phyloP scores from a whole-genome alignment of 305 asterid genomes.

The Stenogyne calaminthoides region DNA sequence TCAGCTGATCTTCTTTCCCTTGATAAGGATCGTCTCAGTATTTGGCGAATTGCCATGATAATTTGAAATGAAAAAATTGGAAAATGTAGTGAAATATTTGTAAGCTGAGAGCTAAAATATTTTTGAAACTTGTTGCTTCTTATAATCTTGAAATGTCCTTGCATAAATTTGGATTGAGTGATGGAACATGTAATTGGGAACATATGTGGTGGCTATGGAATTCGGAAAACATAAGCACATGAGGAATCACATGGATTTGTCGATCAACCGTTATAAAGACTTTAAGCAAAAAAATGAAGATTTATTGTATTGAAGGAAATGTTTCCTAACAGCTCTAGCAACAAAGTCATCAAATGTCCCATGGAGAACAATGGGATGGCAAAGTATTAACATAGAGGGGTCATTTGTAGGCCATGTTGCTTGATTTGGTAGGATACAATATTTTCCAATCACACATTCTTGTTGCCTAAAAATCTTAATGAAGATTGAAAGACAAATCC shows the following conservation, averaged over 20 bases:
- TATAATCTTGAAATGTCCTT: not conserved
- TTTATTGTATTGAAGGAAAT: not conserved
- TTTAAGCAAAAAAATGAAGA: not conserved
- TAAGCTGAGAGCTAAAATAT: not conserved
- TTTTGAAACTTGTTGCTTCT: not conserved
- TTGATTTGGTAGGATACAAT: not conserved
- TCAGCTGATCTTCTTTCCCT: not conserved
- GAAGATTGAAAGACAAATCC: not conserved
- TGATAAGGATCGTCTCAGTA: slow-evolving; percentile 27
- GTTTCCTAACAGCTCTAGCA: slow-evolving; percentile 10
- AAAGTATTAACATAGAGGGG: not conserved
- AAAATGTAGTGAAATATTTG: not conserved
- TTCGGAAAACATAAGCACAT: not conserved
- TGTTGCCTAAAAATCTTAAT: not conserved
- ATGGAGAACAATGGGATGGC: too few species aligned
- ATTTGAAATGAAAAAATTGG: too few species aligned
- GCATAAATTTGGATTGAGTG: not conserved
- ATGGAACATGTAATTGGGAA: not conserved
- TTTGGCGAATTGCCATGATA: slow-evolving; percentile 29
- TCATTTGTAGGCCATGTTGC: not conserved
- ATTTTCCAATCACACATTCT: not conserved
- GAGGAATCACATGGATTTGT: slow-evolving; percentile 1
- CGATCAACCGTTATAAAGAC: not conserved
- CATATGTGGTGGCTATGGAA: too few species aligned
- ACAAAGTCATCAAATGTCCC: too few species aligned